These are phyloP conservation scores for Neofusicoccum laricinum DNA, from an alignment of 2,329 filamentous ascomycete species.

Conservation along the genomic window DNA sequence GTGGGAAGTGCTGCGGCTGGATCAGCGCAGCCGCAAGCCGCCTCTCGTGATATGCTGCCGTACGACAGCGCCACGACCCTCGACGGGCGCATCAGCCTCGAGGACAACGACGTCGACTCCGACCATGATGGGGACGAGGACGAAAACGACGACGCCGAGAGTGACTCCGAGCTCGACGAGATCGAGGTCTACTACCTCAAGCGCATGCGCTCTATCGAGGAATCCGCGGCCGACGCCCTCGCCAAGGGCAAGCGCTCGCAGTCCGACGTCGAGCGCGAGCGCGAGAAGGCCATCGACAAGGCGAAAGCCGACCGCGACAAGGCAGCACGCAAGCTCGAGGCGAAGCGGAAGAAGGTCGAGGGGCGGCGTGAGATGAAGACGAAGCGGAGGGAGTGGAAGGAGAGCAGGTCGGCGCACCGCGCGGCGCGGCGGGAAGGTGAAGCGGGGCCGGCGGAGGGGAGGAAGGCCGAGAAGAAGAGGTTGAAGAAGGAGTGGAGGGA, in stretches of 20 bases:
- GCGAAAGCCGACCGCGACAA: constrained; percentile 19
- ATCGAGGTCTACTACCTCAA: constrained; percentile 10
- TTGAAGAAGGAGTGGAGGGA: constrained; percentile 19
- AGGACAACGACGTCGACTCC: neutral
- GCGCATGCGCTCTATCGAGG: constrained; percentile 22
- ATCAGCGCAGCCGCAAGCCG: neutral
- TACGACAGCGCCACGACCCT: neutral
- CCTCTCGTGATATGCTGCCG: neutral
- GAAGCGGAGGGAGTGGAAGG: constrained; percentile 23
- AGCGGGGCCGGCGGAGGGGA: constrained; percentile 18
- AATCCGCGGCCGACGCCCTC: constrained; percentile 19
- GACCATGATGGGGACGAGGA: neutral
- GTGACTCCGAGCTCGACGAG: neutral
- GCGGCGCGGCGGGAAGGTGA: constrained; percentile 19
- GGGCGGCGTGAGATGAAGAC: constrained; percentile 22
- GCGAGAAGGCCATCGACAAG: constrained; percentile 26
- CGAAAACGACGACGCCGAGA: neutral
- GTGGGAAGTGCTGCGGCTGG: too few species aligned
- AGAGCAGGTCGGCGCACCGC: constrained; percentile 23
- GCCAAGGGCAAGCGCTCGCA: constrained; percentile 27
- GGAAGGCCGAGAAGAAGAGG: constrained; percentile 19
- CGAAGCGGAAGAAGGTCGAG: constrained; percentile 18
- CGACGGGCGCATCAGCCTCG: neutral
- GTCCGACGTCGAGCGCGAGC: constrained; percentile 24
- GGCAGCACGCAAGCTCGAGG: constrained; percentile 18